Evolutionary conservation across 352 stramenopile species (phyloP).

Genomic region (Pythium sp.): DNA sequence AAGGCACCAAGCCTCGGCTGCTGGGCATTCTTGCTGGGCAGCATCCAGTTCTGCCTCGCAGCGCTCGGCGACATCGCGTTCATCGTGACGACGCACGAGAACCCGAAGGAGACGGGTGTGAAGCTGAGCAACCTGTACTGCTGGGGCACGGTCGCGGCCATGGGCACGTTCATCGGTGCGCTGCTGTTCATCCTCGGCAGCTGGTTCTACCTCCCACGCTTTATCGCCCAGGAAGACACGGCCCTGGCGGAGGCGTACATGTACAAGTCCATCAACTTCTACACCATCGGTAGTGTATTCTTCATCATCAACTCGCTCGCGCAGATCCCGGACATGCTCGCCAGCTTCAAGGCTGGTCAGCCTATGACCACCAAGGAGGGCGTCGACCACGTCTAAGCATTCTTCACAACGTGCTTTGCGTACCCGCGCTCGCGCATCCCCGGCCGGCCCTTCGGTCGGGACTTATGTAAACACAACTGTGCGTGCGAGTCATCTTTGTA

Average conservation of each 20-base stretch:
- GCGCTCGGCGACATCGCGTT: conserved; percentile 65
- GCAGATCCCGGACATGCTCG: conserved; percentile 51
- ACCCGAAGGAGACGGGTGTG: conserved; percentile 42
- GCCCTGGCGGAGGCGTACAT: conserved; percentile 53
- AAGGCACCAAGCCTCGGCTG: conserved; percentile 65
- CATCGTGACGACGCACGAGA: conserved; percentile 56
- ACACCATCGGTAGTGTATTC: conserved; percentile 69
- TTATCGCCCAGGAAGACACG: conserved; percentile 58
- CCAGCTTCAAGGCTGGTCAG: conserved; percentile 34
- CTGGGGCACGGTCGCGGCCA: conserved; percentile 45
- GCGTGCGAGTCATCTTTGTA: conserved; percentile 3
- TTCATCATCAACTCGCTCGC: conserved; percentile 72
- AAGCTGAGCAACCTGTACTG: conserved; percentile 51
- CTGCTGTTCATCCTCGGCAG: conserved; percentile 76
- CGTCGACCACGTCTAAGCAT: conserved; percentile 24
- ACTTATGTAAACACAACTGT: neutral
- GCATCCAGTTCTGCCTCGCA: conserved; percentile 57
- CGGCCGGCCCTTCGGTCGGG: neutral
- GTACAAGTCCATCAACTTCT: conserved; percentile 75
- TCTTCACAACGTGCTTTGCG: neutral
- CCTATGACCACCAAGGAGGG: conserved; percentile 25
- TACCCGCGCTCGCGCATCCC: no score
- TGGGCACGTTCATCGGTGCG: conserved; percentile 62
- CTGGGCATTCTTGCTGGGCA: conserved; percentile 74
- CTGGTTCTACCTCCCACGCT: conserved; percentile 80